A percentile compares a stretch with the other conserved stretches of the same genome.
phyloP scores from a whole-genome alignment of 202 grass and related monocot genomes.

The Dendrocalamus latiflorus region DNA sequence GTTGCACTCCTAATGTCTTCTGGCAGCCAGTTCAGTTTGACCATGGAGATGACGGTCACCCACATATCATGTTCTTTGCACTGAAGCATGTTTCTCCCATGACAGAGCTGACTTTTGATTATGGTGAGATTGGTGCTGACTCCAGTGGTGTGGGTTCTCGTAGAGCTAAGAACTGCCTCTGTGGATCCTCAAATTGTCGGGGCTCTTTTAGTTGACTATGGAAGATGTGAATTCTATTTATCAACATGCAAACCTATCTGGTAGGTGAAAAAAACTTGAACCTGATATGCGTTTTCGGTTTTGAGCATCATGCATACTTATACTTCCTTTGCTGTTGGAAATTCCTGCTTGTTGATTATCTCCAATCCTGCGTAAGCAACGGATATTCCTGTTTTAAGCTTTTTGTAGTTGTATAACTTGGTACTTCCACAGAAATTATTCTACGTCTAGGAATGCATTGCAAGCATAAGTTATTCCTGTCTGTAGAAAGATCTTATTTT shows the following conservation, averaged over 20 bases:
- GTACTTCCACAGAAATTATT: neutral
- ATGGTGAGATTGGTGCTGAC: conserved; percentile 38
- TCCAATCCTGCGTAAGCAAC: neutral
- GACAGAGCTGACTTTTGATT: conserved; percentile 79
- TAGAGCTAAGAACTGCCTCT: conserved; percentile 62
- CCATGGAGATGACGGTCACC: conserved; percentile 41
- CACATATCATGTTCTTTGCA: conserved; percentile 78
- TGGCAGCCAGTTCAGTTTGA: conserved; percentile 76
- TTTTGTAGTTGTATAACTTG: neutral
- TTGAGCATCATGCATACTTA: neutral
- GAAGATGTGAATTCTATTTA: conserved; percentile 24
- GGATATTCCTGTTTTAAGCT: neutral
- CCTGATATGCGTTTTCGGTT: neutral
- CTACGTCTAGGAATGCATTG: neutral
- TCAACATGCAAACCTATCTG: conserved; percentile 1
- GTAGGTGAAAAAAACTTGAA: conserved; percentile 4
- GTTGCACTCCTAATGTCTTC: conserved; percentile 65
- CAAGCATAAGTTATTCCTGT: neutral
- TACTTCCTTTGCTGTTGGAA: neutral
- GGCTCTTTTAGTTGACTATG: conserved; percentile 46
- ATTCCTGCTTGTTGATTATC: neutral
- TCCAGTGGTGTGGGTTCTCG: conserved; percentile 9
- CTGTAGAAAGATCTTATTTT: neutral
- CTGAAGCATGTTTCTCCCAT: conserved; percentile 73
- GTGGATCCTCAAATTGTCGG: conserved; percentile 57